Evolutionary conservation across 129 eudicot species (phyloP).

Genomic region (Deinandra increscens): DNA sequence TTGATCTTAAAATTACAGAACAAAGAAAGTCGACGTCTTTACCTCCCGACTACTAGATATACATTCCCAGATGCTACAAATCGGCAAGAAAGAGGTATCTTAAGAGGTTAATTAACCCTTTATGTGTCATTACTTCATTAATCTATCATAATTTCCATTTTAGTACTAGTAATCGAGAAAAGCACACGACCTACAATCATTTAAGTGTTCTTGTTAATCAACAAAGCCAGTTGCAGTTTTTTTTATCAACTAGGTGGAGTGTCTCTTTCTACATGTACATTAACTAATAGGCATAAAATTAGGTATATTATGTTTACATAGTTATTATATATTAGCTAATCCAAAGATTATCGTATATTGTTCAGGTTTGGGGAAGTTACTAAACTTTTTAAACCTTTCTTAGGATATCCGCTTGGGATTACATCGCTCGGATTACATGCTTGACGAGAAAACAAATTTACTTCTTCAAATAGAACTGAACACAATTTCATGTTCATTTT

Average conservation of each 20-base stretch:
- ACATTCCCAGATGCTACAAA: conserved; percentile 82
- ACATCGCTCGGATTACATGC: conserved; percentile 98
- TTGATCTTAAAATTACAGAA: conserved; percentile 48
- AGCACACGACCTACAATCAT: not conserved
- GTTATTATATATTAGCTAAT: not conserved
- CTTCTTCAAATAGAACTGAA: conserved; percentile 97
- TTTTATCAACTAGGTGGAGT: conserved; percentile 1
- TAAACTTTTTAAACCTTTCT: conserved; percentile 16
- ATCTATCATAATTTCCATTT: not conserved
- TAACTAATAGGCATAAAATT: conserved; percentile 1
- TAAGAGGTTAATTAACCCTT: conserved; percentile 16
- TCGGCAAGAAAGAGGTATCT: conserved; percentile 77
- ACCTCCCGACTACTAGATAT: conserved; percentile 87
- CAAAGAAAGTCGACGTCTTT: conserved; percentile 81
- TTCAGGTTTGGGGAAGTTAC: conserved; percentile 20
- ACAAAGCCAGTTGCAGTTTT: not conserved
- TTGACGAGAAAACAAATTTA: conserved; percentile 84
- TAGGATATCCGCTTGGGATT: conserved; percentile 97
- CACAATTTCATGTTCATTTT: conserved; percentile 87
- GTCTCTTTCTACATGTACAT: not conserved
- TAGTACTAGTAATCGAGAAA: conserved; percentile 4
- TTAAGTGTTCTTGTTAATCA: conserved; percentile 14
- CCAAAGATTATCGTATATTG: not conserved
- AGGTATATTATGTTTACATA: not conserved
- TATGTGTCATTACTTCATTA: conserved; percentile 9